Conservation (phyloP, 73 alveolate species). For the Breviolum minutum region DNA sequence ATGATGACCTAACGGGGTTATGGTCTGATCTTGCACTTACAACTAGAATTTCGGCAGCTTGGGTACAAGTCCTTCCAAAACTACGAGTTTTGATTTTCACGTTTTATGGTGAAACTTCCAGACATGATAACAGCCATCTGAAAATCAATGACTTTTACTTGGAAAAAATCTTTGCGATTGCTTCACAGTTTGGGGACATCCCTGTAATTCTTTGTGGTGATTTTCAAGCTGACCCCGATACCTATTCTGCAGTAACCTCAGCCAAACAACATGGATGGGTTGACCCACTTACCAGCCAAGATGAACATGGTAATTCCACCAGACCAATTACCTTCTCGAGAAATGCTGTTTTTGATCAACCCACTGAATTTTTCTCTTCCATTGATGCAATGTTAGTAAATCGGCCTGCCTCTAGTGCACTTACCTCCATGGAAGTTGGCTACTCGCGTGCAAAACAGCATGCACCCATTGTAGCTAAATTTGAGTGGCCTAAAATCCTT, state of each 20-base stretch:
- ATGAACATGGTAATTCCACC: neutral
- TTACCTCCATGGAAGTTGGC: no score
- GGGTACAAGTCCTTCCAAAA: neutral
- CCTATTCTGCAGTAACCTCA: neutral
- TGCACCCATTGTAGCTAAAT: neutral
- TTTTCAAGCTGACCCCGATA: neutral
- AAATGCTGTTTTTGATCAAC: neutral
- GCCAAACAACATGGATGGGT: neutral
- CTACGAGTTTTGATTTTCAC: neutral
- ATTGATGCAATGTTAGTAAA: neutral
- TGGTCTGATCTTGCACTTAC: neutral
- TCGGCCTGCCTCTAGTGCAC: neutral
- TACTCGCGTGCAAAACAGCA: neutral
- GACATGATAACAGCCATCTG: neutral
- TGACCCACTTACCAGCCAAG: neutral
- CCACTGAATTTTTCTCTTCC: neutral
- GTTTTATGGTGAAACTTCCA: neutral
- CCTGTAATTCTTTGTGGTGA: neutral
- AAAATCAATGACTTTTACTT: neutral
- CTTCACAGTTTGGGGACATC: neutral
- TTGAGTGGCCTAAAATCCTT: neutral
- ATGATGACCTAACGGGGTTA: neutral
- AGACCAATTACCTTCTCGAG: neutral
- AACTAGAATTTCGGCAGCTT: neutral
- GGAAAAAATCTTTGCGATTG: neutral